Evolutionary conservation across 768 basidiomycete species (phyloP), one percentile per base, ranked within the genome.

Genomic region (Leccinum barrowsii): DNA sequence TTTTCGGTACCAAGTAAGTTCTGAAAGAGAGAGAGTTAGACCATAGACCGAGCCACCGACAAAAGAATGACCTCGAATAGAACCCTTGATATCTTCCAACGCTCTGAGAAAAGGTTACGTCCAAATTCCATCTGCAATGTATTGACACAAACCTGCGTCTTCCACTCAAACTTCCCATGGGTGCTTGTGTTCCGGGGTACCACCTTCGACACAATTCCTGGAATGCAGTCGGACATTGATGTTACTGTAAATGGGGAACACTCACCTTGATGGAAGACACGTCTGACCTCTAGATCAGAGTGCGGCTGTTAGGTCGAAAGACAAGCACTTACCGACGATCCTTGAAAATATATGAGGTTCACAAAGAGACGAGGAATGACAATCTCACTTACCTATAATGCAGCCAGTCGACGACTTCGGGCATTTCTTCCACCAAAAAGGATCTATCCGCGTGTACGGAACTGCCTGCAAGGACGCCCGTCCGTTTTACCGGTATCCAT

Each of bases 381-480:
- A 22, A 42, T 57, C 19, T 12, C 49, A 56, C 62, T 35, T 54
- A 88, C 89, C 91, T 85, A 69, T 92, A 92, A 69, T 92, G 90
- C 49, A 92, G 78, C 83, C 85, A 89, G 48, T 93, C 82, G 19
- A 87, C 73, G 15, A 96, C 71, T 55, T 85, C 82, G 1, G 91
- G 90, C 92, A 97, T 94, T 54, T 90, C 82, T 67, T 84, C 83
- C 4, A 75, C 77, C 26, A 94, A 76, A 69, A 94, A 94, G 3
- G 75, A 72, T 54, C 82, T 80, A 73, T 97, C 94, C 1, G 83
- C 84, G 67, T 97, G 92, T 2, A 96, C 90, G 11, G 91, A 89
- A 67, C 81, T 95, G 13, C 94, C 94, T 5, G 94, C 92, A n/a
- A 94, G 80, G 7, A 92, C 80, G 2, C 81, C 92, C 6, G 73